phyloP scores from a whole-genome alignment of 2,329 filamentous ascomycete species.

The Aureobasidium pullulans region DNA sequence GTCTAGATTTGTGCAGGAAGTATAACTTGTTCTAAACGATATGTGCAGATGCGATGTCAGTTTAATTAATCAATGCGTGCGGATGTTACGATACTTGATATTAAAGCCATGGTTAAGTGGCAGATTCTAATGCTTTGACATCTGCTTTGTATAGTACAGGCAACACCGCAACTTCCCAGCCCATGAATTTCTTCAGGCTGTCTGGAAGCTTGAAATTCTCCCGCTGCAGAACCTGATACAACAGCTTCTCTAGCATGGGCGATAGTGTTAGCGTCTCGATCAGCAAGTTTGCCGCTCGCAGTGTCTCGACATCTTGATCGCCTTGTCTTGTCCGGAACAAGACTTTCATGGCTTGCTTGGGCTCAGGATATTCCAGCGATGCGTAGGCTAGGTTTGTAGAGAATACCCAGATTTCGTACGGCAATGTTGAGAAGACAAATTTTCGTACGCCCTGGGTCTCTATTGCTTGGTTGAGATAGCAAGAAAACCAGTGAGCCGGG shows the following conservation, averaged over 20 bases:
- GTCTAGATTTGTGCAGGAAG: not conserved
- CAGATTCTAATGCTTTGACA: not conserved
- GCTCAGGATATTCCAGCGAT: constrained; percentile 33
- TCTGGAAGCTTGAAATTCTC: constrained; percentile 12
- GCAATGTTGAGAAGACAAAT: constrained; percentile 54
- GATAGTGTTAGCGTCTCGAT: constrained; percentile 41
- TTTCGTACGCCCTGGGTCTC: constrained; percentile 50
- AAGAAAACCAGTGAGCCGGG: constrained; percentile 42
- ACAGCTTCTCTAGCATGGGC: constrained; percentile 3
- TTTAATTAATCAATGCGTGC: not conserved
- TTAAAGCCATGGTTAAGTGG: not conserved
- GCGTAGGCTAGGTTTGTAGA: constrained; percentile 53
- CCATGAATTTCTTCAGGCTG: constrained; percentile 8
- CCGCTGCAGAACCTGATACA: not conserved
- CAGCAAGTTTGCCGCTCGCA: constrained; percentile 33
- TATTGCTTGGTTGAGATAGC: constrained; percentile 48
- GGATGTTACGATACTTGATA: not conserved
- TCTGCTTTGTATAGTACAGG: not conserved
- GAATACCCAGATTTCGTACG: constrained; percentile 47
- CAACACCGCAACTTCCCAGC: constrained; percentile 14
- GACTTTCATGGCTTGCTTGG: constrained; percentile 49
- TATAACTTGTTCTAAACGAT: not conserved
- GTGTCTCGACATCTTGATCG: constrained; percentile 24
- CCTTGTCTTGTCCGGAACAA: constrained; percentile 37
- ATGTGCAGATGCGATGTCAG: not conserved